These are phyloP conservation scores for Solanum virginianum DNA, from an alignment of 257 asterid species.

Conservation along the genomic window DNA sequence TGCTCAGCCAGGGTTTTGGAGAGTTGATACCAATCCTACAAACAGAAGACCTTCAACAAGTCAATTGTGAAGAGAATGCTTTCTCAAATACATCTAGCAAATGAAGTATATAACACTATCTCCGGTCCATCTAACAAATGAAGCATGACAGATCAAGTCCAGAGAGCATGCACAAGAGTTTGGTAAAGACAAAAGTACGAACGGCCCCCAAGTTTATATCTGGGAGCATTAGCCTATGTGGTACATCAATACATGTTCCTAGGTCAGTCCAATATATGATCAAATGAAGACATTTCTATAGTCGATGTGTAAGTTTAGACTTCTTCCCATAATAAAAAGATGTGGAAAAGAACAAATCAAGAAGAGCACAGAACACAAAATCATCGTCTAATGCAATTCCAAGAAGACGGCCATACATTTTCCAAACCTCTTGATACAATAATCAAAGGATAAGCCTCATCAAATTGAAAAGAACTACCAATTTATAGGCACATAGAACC, in stretches of 20 bases:
- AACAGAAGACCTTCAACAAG: background rate
- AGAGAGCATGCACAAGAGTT: background rate
- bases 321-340: background rate
- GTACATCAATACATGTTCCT: too few relatives aligned
- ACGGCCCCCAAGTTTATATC: background rate
- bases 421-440: background rate
- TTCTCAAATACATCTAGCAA: background rate
- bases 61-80: background rate
- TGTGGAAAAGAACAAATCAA: background rate
- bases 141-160: too few relatives aligned
- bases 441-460: background rate
- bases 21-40: background rate
- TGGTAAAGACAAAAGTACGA: background rate
- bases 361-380: background rate
- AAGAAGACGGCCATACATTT: background rate
- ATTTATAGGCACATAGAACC: conserved; percentile 12
- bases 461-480: background rate
- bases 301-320: background rate
- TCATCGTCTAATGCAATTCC: background rate
- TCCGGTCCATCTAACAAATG: background rate
- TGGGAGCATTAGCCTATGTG: too few relatives aligned
- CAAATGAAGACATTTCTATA: background rate
- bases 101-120: background rate
- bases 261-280: background rate
- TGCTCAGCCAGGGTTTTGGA: conserved; percentile 59